A percentile compares a stretch with the other conserved stretches of the same genome.
These are phyloP conservation scores for Cladosporium sp. DNA, from an alignment of 2,329 filamentous ascomycete genomes.

Conservation along the genomic window DNA sequence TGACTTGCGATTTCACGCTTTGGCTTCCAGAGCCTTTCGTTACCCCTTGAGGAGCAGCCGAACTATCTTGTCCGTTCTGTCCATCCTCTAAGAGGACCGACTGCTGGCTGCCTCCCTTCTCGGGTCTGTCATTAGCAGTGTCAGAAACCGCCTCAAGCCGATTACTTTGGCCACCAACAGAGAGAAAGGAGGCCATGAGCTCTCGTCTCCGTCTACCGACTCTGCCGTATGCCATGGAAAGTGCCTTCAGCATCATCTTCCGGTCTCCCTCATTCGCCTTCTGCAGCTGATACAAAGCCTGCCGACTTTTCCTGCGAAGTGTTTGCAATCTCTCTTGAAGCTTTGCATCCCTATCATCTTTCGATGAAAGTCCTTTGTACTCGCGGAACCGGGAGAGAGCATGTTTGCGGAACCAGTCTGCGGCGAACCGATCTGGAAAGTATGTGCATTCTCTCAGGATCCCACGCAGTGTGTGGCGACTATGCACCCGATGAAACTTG, in stretches of 20 bases:
- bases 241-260: conserved; percentile 44
- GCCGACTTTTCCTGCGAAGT: conserved; percentile 31
- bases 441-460: conserved; percentile 55
- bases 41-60: not conserved
- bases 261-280: conserved; percentile 53
- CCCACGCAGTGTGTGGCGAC: conserved; percentile 46
- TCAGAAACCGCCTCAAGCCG: not conserved
- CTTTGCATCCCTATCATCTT: conserved; percentile 15
- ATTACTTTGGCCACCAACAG: not conserved
- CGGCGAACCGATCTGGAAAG: conserved; percentile 52
- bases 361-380: conserved; percentile 16
- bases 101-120: too few species aligned
- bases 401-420: conserved; percentile 44
- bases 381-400: conserved; percentile 43
- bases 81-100: too few species aligned
- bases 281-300: conserved; percentile 39
- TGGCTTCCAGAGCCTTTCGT: not conserved
- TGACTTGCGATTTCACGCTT: conserved; percentile 1
- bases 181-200: conserved; percentile 32
- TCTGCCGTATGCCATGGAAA: conserved; percentile 53
- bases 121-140: too few species aligned
- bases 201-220: conserved; percentile 47
- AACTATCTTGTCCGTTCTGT: not conserved
- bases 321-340: conserved; percentile 12
- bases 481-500: conserved; percentile 11